phyloP scores from a whole-genome alignment of 306 rosid genomes.

The Elaeagnus macrophylla region DNA sequence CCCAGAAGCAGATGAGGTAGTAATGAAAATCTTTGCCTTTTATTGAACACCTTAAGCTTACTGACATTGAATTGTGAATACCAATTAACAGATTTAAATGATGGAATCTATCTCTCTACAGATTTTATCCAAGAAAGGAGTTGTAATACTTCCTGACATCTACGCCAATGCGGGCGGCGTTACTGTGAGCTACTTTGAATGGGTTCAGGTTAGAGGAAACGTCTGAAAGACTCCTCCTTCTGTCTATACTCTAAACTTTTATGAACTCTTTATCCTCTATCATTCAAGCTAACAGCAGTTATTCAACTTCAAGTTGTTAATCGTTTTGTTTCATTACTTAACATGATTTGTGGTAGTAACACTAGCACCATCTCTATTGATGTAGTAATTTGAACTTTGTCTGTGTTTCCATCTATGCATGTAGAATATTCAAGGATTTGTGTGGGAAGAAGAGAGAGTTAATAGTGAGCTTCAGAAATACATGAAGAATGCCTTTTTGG shows the following conservation, averaged over 20 bases:
- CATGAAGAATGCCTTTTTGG: conserved; percentile 50
- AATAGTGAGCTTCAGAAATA: conserved; percentile 50
- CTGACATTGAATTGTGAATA: neutral
- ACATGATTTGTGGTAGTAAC: too few relatives aligned
- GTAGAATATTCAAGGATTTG: conserved; percentile 78
- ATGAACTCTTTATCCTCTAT: neutral
- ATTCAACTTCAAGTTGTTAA: neutral
- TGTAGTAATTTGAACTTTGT: too few relatives aligned
- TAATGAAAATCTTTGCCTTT: conserved; percentile 5
- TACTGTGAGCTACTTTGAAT: conserved; percentile 70
- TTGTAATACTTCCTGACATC: conserved; percentile 54
- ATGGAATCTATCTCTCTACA: conserved; percentile 15
- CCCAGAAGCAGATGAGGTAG: conserved; percentile 62
- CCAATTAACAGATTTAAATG: neutral
- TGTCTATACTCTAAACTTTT: neutral
- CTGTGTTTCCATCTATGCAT: neutral
- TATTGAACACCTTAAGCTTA: neutral
- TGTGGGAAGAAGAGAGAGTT: conserved; percentile 73
- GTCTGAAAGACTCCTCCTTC: neutral
- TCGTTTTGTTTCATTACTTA: neutral
- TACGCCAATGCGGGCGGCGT: conserved; percentile 77
- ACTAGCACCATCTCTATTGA: too few relatives aligned
- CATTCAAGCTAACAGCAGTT: neutral
- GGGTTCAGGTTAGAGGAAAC: conserved; percentile 57
- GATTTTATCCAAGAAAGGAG: conserved; percentile 53